phyloP scores from a whole-genome alignment of 1,284 basidiomycete genomes.

The Fomes fomentarius region DNA sequence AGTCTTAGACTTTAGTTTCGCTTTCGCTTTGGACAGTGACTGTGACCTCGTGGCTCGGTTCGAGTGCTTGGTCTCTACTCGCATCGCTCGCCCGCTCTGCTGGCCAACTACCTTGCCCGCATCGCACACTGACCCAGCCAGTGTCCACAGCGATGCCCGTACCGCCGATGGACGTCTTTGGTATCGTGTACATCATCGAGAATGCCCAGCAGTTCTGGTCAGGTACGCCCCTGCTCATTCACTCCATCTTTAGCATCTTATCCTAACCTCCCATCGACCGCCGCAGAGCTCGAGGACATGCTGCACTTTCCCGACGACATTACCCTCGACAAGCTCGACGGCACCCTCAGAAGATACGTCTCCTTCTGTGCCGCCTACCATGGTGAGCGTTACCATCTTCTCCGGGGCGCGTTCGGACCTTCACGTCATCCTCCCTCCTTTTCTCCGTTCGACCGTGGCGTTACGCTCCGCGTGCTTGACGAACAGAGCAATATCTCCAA shows the following conservation, averaged over 20 bases:
- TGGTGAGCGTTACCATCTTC: conserved; percentile 51
- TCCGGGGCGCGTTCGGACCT: neutral
- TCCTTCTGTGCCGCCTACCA: conserved; percentile 84
- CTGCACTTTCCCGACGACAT: conserved; percentile 66
- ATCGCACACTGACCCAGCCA: neutral
- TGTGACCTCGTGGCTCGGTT: too few relatives aligned
- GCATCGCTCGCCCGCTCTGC: too few relatives aligned
- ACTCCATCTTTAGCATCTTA: neutral
- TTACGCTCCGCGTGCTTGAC: neutral
- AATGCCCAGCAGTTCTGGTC: conserved; percentile 86
- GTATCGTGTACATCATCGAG: conserved; percentile 80
- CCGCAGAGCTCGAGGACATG: conserved; percentile 83
- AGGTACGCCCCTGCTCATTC: conserved; percentile 53
- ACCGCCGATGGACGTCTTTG: conserved; percentile 45
- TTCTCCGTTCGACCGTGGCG: neutral
- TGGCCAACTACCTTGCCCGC: neutral
- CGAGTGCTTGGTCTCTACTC: too few relatives aligned
- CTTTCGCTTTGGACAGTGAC: too few relatives aligned
- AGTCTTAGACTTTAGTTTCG: too few relatives aligned
- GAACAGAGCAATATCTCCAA: conserved; percentile 78
- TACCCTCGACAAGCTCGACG: conserved; percentile 77
- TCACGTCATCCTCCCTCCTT: conserved; percentile 4
- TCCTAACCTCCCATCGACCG: neutral
- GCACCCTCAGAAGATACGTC: conserved; percentile 76
- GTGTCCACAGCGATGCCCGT: conserved; percentile 4